Evolutionary conservation across 805 yeast genomes (phyloP), one percentile per base, ranked within the genome.

Genomic region (Metschnikowia picachoensis): DNA sequence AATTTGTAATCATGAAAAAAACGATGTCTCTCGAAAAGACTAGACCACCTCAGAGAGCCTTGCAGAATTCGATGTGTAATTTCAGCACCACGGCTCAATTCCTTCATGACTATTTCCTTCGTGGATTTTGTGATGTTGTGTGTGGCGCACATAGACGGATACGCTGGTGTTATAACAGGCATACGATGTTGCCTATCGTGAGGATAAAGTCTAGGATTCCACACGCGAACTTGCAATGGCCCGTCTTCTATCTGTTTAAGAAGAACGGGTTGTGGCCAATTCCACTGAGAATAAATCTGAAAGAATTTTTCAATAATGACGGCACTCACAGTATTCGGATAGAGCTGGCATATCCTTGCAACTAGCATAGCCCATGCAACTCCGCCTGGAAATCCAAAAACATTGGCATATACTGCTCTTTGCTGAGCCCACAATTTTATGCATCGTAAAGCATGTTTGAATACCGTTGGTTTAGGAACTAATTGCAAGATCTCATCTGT

Each of bases 351-450:
- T 28, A 94, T 89, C 58, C 99, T 77, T 1, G 98, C 99, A n/a
- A 91, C 97, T 35, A 94, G 66, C 97, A 94, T 94, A 1, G 99
- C 99, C 99, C 99, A 94, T 1, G 99, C 99, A 39, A 94, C 99
- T 66, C 99, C 99, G 60, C 99, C 99, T 0, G 98, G 98, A 67
- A 92, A 94, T 0, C 99, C 99, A 76, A 85, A 88, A 37, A 94
- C 85, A 61, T 94, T 94, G 7, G 88, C 97, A 67, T 94, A 94
- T n/a, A 94, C 80, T 0, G 97, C 98, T 43, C 97, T 77, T 59
- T 90, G 80, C 61, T 90, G 92, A 0, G 99, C 99, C 99, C 99
- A 94, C 59, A 94, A 73, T 65, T 94, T 94, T 53, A 94, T 86
- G 13, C 96, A 91, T 53, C 99, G 73, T 47, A 94, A 71, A 2